phyloP scores from a whole-genome alignment of 768 basidiomycete genomes.

The Suillus variegatus region DNA sequence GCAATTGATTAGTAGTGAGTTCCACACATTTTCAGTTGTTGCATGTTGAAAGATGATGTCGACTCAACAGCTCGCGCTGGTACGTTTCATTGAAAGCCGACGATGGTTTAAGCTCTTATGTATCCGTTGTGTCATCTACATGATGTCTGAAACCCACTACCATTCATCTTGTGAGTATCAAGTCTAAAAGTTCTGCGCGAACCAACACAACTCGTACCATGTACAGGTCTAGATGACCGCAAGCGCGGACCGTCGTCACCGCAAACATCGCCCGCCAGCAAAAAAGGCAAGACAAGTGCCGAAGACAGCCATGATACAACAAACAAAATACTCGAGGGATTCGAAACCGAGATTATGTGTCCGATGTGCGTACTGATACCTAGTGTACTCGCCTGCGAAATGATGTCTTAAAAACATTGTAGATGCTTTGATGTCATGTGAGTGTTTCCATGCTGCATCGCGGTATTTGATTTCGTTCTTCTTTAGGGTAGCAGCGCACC shows the following conservation, averaged over 20 bases:
- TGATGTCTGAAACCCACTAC: neutral
- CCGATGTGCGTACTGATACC: slow-evolving; percentile 58
- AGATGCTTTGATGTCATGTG: slow-evolving; percentile 78
- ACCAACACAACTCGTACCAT: neutral
- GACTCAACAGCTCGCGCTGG: neutral
- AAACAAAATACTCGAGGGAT: slow-evolving; percentile 39
- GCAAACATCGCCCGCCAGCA: slow-evolving; percentile 19
- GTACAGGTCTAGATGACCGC: neutral
- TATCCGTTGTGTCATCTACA: neutral
- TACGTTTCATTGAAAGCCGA: neutral
- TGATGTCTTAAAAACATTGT: slow-evolving; percentile 7
- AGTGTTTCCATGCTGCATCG: slow-evolving; percentile 24
- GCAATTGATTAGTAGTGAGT: neutral
- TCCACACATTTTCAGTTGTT: neutral
- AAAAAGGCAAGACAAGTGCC: slow-evolving; percentile 49
- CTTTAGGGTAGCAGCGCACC: slow-evolving; percentile 58
- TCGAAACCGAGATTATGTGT: slow-evolving; percentile 68
- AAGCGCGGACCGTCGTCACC: slow-evolving; percentile 10
- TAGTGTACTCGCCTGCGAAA: neutral
- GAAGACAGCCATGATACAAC: slow-evolving; percentile 11
- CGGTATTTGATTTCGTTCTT: slow-evolving; percentile 1
- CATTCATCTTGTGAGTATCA: neutral
- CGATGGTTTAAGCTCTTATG: neutral
- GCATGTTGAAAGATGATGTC: neutral
- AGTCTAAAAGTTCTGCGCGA: too few relatives aligned